Evolutionary conservation across 768 basidiomycete genomes (phyloP).

Genomic region (Wakefieldia striispora): DNA sequence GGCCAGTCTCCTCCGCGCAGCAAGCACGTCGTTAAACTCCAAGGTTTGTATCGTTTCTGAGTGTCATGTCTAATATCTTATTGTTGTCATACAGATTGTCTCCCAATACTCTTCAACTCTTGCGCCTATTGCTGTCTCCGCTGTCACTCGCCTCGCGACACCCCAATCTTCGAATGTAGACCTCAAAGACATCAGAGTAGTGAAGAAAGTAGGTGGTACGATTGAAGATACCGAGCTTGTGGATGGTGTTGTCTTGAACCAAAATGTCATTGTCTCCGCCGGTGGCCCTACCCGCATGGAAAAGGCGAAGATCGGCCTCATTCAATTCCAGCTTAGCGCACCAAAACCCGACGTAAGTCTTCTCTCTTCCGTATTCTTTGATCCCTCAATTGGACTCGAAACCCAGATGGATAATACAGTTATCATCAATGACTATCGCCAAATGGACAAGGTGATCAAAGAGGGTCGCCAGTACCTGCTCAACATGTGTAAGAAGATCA

Average conservation of each 20-base stretch:
- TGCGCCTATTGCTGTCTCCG: slow-evolving; percentile 97
- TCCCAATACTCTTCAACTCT: slow-evolving; percentile 98
- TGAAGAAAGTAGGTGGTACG: slow-evolving; percentile 98
- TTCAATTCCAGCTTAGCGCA: slow-evolving; percentile 97
- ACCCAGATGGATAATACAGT: slow-evolving; percentile 98
- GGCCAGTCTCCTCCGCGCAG: slow-evolving; percentile 82
- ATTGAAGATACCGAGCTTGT: slow-evolving; percentile 98
- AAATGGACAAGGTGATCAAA: slow-evolving; percentile 99
- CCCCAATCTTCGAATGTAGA: slow-evolving; percentile 93
- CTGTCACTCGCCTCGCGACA: slow-evolving; percentile 88
- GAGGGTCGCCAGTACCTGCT: slow-evolving; percentile 97
- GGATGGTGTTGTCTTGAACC: slow-evolving; percentile 96
- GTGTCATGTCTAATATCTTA: slow-evolving; percentile 6
- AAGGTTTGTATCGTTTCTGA: slow-evolving; percentile 53
- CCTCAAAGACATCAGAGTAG: slow-evolving; percentile 91
- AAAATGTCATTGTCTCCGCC: slow-evolving; percentile 86
- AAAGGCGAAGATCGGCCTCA: slow-evolving; percentile 97
- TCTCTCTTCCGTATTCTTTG: neutral
- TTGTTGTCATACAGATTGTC: slow-evolving; percentile 66
- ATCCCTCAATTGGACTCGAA: neutral
- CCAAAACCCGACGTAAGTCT: slow-evolving; percentile 92
- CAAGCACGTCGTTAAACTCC: slow-evolving; percentile 93
- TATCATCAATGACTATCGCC: slow-evolving; percentile 98
- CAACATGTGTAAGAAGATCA: slow-evolving; percentile 98
- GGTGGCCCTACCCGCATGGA: slow-evolving; percentile 95